Base-by-base conservation (phyloP, 1,139 yeast species). In the Hanseniaspora uvarum region DNA sequence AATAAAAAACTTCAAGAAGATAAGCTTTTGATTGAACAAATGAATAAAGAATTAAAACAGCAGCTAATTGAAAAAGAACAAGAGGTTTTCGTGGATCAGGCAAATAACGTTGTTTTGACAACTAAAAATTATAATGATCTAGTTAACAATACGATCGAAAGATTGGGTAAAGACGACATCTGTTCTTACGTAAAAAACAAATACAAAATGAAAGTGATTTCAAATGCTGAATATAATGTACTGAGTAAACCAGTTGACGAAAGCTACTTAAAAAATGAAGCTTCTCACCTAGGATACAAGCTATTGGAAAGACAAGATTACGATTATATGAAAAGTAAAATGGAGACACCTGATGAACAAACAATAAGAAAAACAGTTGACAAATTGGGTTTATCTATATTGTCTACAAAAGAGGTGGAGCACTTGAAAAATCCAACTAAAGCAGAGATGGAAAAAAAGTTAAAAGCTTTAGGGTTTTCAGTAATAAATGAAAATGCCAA, bases 261-360 rank as follows among this genome's bases (percentile, higher is more conserved):
- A 36, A 52, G 51, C 10, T 50, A 47, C 14, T 45, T 61, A 24
- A 48, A 53, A 34, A 50, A 55, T 21, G 56, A 54, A 41, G 63
- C 63, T 8, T 46, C 54, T 16, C 55, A 56, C 19, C 50, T 57
- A 33, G 67, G 65, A 1, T 57, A 56, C 28, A 54, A 57, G 16
- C 53, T 57, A 5, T 47, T 61, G 26, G 45, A 56, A 11, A 54
- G 59, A 18, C 60, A 61, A 16, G 61, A 61, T 24, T 57, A 55
- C 46, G 62, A 58, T 46, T 41, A 52, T 7, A 36, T 61, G 45
- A 56, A 54, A 52, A 58, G 59, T 26, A 56, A 59, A 50, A 63
- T 62, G 14, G 68, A 67, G n/a, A 57, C 58, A 18, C 71, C 71
- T 2, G 63, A 62, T 19, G 59, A 58, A 26, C 59, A 60, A 10